Conservation (phyloP, 495 filamentous ascomycete genomes). For the Lineolata rhizophorae region DNA sequence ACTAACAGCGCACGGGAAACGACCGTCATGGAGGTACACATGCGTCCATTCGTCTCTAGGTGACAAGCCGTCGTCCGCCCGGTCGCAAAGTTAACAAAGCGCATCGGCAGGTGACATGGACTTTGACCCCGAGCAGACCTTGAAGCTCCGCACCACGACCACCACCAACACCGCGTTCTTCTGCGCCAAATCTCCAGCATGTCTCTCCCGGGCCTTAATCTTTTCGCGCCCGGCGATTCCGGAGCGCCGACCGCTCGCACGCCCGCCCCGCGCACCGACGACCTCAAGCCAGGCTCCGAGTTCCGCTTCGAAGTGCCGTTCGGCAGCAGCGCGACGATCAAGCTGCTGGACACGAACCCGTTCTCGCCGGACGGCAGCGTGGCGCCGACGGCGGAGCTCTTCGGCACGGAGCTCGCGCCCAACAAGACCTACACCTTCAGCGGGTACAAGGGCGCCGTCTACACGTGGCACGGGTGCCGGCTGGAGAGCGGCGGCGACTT, state of each 20-base stretch:
- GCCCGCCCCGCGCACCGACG: conserved; percentile 8
- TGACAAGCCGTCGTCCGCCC: no score
- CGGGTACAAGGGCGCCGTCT: conserved; percentile 68
- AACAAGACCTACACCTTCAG: conserved; percentile 64
- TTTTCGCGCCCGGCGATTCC: background rate
- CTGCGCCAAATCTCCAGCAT: background rate
- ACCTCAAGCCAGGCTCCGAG: conserved; percentile 32
- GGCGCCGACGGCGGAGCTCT: conserved; percentile 78
- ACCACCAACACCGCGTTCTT: no score
- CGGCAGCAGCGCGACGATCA: conserved; percentile 16
- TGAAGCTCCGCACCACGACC: no score
- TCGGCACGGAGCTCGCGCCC: conserved; percentile 80
- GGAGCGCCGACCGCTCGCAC: background rate
- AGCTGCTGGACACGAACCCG: no score
- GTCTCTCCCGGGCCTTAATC: background rate
- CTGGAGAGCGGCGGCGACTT: conserved; percentile 50
- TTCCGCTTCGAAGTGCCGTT: conserved; percentile 83
- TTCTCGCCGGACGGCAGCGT: no score
- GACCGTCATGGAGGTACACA: no score
- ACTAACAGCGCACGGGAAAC: no score
- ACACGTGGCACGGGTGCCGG: conserved; percentile 73
- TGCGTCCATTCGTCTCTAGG: no score
- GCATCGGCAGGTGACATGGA: no score
- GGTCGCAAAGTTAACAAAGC: no score
- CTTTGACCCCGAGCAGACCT: no score